Conservation (phyloP, 495 filamentous ascomycete genomes). For the Hypoxylon rickii region DNA sequence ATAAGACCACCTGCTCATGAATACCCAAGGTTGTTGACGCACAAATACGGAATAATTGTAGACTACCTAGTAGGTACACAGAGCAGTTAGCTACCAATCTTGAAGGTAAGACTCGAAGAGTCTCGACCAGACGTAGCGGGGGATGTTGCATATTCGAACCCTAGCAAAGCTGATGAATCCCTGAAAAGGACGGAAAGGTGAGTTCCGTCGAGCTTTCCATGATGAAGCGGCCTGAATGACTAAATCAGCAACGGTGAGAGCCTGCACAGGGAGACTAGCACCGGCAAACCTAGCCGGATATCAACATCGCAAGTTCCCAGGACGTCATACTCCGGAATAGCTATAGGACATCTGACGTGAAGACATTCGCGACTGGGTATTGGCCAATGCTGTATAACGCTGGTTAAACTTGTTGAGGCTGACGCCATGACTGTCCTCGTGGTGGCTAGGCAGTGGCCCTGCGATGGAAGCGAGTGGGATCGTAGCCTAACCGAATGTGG, state of each 20-base stretch:
- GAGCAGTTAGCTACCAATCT: too few relatives aligned
- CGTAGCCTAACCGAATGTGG: conserved; percentile 17
- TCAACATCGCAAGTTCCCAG: conserved; percentile 1
- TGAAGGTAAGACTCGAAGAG: conserved; percentile 2
- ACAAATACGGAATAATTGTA: too few relatives aligned
- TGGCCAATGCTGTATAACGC: conserved; percentile 11
- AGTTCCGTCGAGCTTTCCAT: conserved; percentile 9
- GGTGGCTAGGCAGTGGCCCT: conserved; percentile 20
- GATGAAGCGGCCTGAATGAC: too few relatives aligned
- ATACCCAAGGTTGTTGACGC: too few relatives aligned
- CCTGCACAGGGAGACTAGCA: too few relatives aligned
- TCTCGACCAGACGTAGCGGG: conserved; percentile 18
- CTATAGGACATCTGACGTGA: conserved; percentile 17
- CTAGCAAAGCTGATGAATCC: conserved; percentile 33
- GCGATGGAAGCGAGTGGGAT: conserved; percentile 29
- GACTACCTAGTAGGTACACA: too few relatives aligned
- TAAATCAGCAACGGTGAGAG: conserved; percentile 15
- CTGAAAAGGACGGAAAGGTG: conserved; percentile 21
- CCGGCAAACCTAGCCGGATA: not conserved
- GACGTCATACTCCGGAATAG: conserved; percentile 7
- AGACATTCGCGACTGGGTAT: conserved; percentile 6
- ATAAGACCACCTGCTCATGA: too few relatives aligned
- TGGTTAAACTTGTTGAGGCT: conserved; percentile 18
- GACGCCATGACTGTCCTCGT: conserved; percentile 10
- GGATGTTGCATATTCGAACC: conserved; percentile 14